Conservation (phyloP, 129 eudicot species). For the Chrysanthemum makinoi region DNA sequence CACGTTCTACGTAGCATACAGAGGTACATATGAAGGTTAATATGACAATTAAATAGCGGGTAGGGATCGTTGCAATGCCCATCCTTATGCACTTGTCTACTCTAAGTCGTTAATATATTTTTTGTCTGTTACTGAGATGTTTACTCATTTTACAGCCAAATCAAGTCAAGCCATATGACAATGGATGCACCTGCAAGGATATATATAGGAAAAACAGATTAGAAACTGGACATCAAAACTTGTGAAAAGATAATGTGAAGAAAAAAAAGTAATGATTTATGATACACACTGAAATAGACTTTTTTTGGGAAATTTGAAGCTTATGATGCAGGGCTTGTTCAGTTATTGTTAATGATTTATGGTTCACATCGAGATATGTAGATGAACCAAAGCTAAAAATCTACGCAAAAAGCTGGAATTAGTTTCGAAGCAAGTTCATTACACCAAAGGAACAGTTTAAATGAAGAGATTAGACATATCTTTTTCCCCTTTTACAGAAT, state of each 20-base stretch:
- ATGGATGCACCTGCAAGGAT: slow-evolving; percentile 24
- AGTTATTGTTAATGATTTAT: neutral
- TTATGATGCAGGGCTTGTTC: slow-evolving; percentile 1
- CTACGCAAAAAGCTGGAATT: neutral
- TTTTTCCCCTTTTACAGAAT: too few species aligned
- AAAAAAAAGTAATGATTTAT: neutral
- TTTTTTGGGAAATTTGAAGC: slow-evolving; percentile 9
- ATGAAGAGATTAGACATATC: too few species aligned
- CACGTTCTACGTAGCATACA: slow-evolving; percentile 92
- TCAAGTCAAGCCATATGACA: neutral
- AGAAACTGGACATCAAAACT: neutral
- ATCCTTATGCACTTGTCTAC: slow-evolving; percentile 25
- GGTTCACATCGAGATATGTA: too few species aligned
- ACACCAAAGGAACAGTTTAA: too few species aligned
- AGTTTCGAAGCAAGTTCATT: neutral
- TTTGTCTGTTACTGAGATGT: slow-evolving; percentile 13
- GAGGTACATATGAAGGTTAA: slow-evolving; percentile 85
- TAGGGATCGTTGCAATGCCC: slow-evolving; percentile 55
- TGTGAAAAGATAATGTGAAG: neutral
- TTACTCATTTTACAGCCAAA: slow-evolving; percentile 6
- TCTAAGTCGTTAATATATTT: slow-evolving; percentile 8
- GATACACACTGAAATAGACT: neutral
- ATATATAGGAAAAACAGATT: neutral
- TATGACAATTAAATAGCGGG: slow-evolving; percentile 74
- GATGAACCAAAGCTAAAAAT: too few species aligned